These are phyloP conservation scores for Fusarium penzigii DNA, from an alignment of 2,329 filamentous ascomycete species.

Conservation along the genomic window DNA sequence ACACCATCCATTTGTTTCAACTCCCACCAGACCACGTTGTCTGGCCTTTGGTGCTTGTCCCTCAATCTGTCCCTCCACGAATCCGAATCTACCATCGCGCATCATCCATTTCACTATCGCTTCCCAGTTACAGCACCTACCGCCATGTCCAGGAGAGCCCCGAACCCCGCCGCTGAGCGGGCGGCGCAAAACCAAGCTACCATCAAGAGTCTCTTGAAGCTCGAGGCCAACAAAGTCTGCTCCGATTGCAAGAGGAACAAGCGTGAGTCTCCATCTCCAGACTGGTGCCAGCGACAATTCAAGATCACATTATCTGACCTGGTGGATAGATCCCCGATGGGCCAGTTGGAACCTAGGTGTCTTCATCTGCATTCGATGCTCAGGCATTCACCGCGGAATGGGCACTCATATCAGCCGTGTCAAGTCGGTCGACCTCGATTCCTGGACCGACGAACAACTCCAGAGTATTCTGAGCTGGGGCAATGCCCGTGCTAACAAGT, in stretches of 20 bases:
- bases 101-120: background rate
- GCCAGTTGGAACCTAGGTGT: slow-evolving; percentile 98
- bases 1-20: slow-evolving; percentile 23
- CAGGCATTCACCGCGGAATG: slow-evolving; percentile 97
- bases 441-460: slow-evolving; percentile 98
- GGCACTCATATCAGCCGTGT: slow-evolving; percentile 97
- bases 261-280: slow-evolving; percentile 57
- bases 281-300: background rate
- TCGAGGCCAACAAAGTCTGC: slow-evolving; percentile 95
- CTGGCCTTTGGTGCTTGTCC: slow-evolving; percentile 3
- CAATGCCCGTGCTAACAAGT: slow-evolving; percentile 95
- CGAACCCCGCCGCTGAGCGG: slow-evolving; percentile 79
- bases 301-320: slow-evolving; percentile 6
- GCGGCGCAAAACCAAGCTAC: slow-evolving; percentile 91
- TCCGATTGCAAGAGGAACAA: slow-evolving; percentile 99
- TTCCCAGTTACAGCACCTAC: slow-evolving; percentile 5
- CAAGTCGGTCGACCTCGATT: slow-evolving; percentile 96
- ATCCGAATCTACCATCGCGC: background rate
- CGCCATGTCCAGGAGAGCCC: slow-evolving; percentile 75
- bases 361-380: slow-evolving; percentile 97
- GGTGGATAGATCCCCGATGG: slow-evolving; percentile 82
- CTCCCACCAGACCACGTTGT: slow-evolving; percentile 2
- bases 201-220: slow-evolving; percentile 91
- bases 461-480: slow-evolving; percentile 95
- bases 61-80: background rate